These are phyloP conservation scores for Gyromitra esculenta DNA, from an alignment of 2,329 filamentous ascomycete species.

Conservation along the genomic window DNA sequence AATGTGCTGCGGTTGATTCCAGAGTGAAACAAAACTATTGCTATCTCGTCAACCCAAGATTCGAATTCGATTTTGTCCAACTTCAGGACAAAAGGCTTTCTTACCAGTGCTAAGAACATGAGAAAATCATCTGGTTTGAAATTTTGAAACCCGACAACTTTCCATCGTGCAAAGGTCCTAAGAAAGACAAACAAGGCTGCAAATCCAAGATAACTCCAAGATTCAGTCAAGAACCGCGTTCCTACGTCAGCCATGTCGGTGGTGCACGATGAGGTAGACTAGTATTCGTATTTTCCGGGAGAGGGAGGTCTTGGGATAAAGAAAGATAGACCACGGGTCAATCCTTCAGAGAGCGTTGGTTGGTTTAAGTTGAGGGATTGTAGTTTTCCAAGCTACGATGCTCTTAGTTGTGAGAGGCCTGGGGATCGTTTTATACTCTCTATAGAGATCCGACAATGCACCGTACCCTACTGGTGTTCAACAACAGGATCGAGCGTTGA, in stretches of 20 bases:
- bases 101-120: constrained; percentile 67
- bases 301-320: neutral
- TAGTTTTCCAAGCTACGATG: neutral
- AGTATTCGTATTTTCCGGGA: neutral
- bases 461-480: neutral
- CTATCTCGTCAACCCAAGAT: constrained; percentile 16
- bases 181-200: constrained; percentile 65
- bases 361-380: neutral
- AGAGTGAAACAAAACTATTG: constrained; percentile 65
- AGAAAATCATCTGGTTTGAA: constrained; percentile 70
- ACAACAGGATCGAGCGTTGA: constrained; percentile 36
- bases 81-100: constrained; percentile 54
- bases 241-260: constrained; percentile 21
- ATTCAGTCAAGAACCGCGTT: constrained; percentile 62
- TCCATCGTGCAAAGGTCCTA: constrained; percentile 65
- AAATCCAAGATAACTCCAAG: constrained; percentile 66
- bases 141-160: constrained; percentile 64
- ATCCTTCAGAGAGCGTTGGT: constrained; percentile 14
- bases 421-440: constrained; percentile 28
- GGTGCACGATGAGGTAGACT: neutral
- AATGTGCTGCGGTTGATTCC: constrained; percentile 65
- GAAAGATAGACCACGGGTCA: constrained; percentile 1
- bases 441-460: neutral
- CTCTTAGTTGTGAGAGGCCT: neutral
- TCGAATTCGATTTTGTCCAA: neutral